Evolutionary conservation across 495 filamentous ascomycete genomes (phyloP).

Genomic region (Tuber melanosporum): DNA sequence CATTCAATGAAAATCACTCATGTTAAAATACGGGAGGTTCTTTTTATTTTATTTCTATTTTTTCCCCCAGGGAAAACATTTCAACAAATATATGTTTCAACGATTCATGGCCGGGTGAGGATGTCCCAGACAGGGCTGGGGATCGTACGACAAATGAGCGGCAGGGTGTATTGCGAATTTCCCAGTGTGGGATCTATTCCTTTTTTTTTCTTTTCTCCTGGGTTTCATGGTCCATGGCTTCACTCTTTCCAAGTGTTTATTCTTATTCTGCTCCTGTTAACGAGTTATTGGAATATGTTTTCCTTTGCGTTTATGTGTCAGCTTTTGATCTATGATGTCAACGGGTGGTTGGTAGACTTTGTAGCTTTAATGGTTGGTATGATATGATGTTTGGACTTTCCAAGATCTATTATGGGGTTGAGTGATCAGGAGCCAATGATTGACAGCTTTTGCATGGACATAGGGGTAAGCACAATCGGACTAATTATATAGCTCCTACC

Average conservation of each 20-base stretch:
- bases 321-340: not conserved
- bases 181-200: not conserved
- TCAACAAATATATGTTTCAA: constrained; percentile 1
- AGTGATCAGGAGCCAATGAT: not conserved
- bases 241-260: not conserved
- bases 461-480: not conserved
- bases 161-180: not conserved
- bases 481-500: not conserved
- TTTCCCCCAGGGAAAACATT: not conserved
- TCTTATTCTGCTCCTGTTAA: not conserved
- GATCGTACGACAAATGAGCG: not conserved
- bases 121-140: not conserved
- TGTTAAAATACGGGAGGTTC: not conserved
- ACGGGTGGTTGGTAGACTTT: not conserved
- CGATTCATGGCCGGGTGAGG: not conserved
- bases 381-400: not conserved
- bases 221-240: not conserved
- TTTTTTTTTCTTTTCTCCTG: not conserved
- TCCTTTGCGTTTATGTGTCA: not conserved
- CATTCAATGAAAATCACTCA: not conserved
- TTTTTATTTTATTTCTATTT: not conserved
- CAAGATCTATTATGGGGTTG: not conserved
- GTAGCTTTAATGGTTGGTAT: not conserved
- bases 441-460: not conserved
- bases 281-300: not conserved